phyloP scores from a whole-genome alignment of 345 rosid genomes.

The Mallotus nudiflorus region DNA sequence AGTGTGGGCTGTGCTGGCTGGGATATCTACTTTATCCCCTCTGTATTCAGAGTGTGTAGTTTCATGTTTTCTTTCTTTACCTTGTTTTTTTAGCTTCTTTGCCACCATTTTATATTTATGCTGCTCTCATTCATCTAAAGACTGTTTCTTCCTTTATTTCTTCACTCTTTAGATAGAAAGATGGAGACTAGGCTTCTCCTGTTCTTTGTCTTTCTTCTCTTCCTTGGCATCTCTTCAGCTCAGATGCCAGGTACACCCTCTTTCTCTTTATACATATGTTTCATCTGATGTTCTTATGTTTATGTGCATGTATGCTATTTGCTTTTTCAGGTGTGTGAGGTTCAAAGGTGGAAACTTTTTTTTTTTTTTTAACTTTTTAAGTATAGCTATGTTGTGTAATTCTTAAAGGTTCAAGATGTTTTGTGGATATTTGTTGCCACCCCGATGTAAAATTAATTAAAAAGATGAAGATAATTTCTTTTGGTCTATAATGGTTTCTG shows the following conservation, averaged over 20 bases:
- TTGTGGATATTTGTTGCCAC: neutral
- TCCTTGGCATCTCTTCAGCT: slow-evolving; percentile 45
- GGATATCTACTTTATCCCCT: neutral
- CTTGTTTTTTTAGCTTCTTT: neutral
- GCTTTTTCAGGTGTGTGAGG: neutral
- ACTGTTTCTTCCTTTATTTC: slow-evolving; percentile 16
- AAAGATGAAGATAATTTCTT: neutral
- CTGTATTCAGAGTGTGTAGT: neutral
- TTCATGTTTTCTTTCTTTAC: slow-evolving; percentile 5
- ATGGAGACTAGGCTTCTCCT: slow-evolving; percentile 53
- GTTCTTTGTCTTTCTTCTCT: slow-evolving; percentile 38
- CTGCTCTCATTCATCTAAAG: slow-evolving; percentile 23
- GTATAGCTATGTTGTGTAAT: too few relatives aligned
- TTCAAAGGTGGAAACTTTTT: neutral
- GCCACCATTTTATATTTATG: slow-evolving; percentile 17
- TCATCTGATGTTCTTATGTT: neutral
- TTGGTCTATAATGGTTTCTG: too few relatives aligned
- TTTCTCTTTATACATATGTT: neutral
- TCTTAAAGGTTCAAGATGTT: too few relatives aligned
- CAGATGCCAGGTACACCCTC: slow-evolving; percentile 37
- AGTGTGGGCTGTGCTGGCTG: neutral
- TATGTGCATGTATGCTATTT: slow-evolving; percentile 11
- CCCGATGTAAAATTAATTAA: neutral
- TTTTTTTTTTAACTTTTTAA: neutral
- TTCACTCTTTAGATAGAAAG: slow-evolving; percentile 23